phyloP scores from a whole-genome alignment of 1,139 yeast genomes.

The Candida buenavistaensis region DNA sequence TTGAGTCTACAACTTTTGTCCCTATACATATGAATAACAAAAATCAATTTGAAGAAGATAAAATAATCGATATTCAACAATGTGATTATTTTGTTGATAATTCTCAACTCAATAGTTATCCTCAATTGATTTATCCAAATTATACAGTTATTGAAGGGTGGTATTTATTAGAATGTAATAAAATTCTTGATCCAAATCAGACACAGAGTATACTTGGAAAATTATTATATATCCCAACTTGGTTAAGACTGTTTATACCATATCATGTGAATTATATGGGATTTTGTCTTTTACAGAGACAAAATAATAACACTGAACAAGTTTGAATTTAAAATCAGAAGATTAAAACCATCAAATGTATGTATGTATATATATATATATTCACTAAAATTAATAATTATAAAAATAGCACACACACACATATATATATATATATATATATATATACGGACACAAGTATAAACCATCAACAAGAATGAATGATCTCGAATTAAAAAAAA shows the following conservation, averaged over 20 bases:
- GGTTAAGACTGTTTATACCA: constrained; percentile 21
- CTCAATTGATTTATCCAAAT: constrained; percentile 15
- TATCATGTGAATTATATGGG: constrained; percentile 43
- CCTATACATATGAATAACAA: constrained; percentile 74
- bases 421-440: no score
- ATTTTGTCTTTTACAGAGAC: constrained; percentile 37
- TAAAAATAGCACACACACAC: no score
- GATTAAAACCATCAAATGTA: no score
- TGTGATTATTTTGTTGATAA: constrained; percentile 68
- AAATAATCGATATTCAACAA: constrained; percentile 39
- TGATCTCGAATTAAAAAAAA: no score
- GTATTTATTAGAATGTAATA: constrained; percentile 42
- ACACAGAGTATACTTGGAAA: constrained; percentile 44
- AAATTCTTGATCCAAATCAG: constrained; percentile 50
- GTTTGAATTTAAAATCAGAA: no score
- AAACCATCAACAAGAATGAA: not conserved
- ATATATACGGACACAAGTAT: no score
- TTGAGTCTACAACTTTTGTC: constrained; percentile 34
- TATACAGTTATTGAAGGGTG: constrained; percentile 27
- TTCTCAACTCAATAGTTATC: constrained; percentile 20
- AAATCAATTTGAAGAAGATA: constrained; percentile 59
- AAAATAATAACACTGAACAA: not conserved
- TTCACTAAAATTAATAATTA: not conserved
- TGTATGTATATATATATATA: not conserved
- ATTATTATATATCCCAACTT: constrained; percentile 44